A percentile compares a stretch with the other conserved stretches of the same genome.
Conservation (phyloP, 352 stramenopile genomes). For the Pythium plurisporium region DNA sequence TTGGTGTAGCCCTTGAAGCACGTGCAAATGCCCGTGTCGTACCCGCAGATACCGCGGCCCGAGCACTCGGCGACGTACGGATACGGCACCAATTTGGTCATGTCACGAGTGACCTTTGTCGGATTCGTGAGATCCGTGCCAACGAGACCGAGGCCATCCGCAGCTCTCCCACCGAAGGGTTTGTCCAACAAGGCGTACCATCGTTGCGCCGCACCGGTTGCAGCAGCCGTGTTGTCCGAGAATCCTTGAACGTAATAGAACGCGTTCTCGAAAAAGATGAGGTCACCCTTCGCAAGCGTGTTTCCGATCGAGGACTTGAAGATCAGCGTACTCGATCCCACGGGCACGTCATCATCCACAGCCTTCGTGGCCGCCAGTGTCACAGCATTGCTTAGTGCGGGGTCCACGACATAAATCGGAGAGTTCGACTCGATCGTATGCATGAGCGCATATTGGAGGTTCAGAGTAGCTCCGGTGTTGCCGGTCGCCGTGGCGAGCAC, state of each 20-base stretch:
- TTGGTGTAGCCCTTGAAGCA: slow-evolving; percentile 91
- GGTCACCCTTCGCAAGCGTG: slow-evolving; percentile 17
- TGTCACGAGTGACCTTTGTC: slow-evolving; percentile 24
- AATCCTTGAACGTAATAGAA: slow-evolving; percentile 42
- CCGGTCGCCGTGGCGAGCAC: no score
- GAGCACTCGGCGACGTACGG: slow-evolving; percentile 75
- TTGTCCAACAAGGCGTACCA: slow-evolving; percentile 33
- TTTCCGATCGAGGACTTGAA: no score
- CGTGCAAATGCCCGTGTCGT: slow-evolving; percentile 62
- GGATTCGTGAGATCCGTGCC: no score
- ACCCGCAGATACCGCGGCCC: slow-evolving; percentile 62
- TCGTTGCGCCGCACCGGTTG: neutral
- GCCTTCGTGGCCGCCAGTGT: no score
- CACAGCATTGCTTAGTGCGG: no score
- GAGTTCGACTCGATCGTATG: slow-evolving; percentile 21
- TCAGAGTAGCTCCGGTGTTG: no score
- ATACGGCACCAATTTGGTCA: slow-evolving; percentile 40
- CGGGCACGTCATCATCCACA: no score
- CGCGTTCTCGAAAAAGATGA: slow-evolving; percentile 58
- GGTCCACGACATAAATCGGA: neutral
- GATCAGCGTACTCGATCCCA: no score
- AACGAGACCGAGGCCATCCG: no score
- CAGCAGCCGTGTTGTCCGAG: neutral
- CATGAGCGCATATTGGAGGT: slow-evolving; percentile 25
- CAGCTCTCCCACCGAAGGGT: slow-evolving; percentile 38